These are phyloP conservation scores for Vigna unguiculata DNA, from an alignment of 306 rosid species.

Conservation along the genomic window DNA sequence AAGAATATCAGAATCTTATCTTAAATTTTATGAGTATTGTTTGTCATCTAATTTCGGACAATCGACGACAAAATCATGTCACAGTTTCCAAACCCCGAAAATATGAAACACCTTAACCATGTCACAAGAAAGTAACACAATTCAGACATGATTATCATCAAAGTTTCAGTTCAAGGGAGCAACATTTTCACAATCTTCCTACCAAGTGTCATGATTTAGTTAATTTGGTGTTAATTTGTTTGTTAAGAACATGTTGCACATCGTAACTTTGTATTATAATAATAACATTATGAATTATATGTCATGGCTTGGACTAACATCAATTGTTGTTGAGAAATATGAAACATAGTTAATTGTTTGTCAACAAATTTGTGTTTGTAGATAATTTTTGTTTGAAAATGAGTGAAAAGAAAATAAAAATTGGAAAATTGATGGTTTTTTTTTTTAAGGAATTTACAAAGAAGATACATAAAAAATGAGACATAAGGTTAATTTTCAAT, in stretches of 20 bases:
- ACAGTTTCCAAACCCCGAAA: not conserved
- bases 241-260: not conserved
- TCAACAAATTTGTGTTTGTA: not conserved
- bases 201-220: not conserved
- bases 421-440: not conserved
- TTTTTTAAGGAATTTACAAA: too few species aligned
- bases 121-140: not conserved
- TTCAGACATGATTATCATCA: not conserved
- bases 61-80: not conserved
- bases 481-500: too few species aligned
- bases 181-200: not conserved
- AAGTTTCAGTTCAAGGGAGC: not conserved
- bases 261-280: not conserved
- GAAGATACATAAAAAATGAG: too few species aligned
- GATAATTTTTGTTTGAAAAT: not conserved
- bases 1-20: not conserved
- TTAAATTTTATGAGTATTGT: slow-evolving; percentile 4
- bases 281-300: not conserved
- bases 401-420: not conserved
- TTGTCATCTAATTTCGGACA: not conserved
- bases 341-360: not conserved
- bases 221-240: slow-evolving; percentile 6
- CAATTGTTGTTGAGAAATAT: not conserved
- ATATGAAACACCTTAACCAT: not conserved
- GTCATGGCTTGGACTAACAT: not conserved